These are phyloP conservation scores for Acanthamoeba castellanii DNA, from an alignment of 208 protist species.

Conservation along the genomic window DNA sequence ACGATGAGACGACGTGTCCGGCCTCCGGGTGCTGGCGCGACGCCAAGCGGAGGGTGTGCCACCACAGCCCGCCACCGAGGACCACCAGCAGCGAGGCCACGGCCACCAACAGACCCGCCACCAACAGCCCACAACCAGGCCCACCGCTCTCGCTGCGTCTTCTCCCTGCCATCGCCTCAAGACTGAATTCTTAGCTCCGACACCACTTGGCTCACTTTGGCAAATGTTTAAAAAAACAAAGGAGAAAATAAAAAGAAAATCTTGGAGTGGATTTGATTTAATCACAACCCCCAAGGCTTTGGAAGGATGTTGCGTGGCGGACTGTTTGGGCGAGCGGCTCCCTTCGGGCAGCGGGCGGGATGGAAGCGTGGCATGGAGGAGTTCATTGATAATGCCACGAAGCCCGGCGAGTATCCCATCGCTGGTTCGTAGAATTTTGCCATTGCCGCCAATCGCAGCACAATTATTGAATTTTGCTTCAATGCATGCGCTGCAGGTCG, in stretches of 20 bases:
- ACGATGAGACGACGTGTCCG: neutral
- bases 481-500: slow-evolving; percentile 44
- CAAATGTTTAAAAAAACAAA: too few species aligned
- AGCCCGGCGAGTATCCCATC: slow-evolving; percentile 37
- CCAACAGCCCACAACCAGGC: too few species aligned
- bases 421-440: neutral
- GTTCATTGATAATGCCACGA: slow-evolving; percentile 44
- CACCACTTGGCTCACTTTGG: too few species aligned
- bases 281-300: too few species aligned
- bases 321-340: slow-evolving; percentile 10
- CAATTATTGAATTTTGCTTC: neutral
- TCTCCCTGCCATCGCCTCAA: too few species aligned
- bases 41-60: neutral
- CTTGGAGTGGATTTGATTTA: too few species aligned
- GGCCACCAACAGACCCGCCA: too few species aligned
- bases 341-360: slow-evolving; percentile 40
- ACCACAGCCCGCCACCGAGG: neutral
- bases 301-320: slow-evolving; percentile 17
- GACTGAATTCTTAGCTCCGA: too few species aligned
- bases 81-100: too few species aligned
- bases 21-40: neutral
- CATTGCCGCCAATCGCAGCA: neutral
- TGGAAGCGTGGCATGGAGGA: slow-evolving; percentile 66
- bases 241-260: too few species aligned
- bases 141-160: too few species aligned